These are phyloP conservation scores for Candida albicans DNA, from an alignment of 1,139 yeast genomes.

Conservation along the genomic window DNA sequence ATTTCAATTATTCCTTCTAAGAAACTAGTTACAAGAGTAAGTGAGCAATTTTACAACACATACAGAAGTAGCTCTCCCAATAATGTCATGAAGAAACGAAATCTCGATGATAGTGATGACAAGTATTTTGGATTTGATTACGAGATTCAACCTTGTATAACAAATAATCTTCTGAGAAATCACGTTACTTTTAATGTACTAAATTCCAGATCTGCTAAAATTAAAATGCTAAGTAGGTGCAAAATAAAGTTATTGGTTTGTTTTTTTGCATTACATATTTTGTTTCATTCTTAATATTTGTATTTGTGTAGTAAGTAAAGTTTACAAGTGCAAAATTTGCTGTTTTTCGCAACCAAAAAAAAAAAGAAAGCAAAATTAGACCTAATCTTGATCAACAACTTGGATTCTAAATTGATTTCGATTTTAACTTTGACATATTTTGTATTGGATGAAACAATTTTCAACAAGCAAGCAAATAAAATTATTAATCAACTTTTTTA, in stretches of 20 bases:
- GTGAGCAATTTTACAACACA: conserved; percentile 2
- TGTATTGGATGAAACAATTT: not conserved
- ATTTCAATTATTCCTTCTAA: conserved; percentile 2
- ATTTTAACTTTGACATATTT: not conserved
- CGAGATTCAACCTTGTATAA: not conserved
- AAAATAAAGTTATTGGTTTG: not conserved
- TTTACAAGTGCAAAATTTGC: not conserved
- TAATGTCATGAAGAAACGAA: no score
- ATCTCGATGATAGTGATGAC: no score
- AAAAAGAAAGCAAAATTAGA: not conserved
- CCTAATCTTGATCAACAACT: no score
- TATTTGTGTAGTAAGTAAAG: not conserved
- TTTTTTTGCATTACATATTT: not conserved
- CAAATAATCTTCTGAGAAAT: no score
- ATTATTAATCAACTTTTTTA: not conserved
- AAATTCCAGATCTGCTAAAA: not conserved
- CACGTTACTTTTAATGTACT: not conserved
- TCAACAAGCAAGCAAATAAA: not conserved
- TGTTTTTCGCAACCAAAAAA: not conserved
- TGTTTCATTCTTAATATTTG: not conserved
- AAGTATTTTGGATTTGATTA: not conserved
- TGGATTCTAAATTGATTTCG: no score
- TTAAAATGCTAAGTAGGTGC: not conserved
- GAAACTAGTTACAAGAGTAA: conserved; percentile 6
- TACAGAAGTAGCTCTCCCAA: not conserved